Conservation (phyloP, 106 monocot genomes). For the Apostasia shenzhenica region DNA sequence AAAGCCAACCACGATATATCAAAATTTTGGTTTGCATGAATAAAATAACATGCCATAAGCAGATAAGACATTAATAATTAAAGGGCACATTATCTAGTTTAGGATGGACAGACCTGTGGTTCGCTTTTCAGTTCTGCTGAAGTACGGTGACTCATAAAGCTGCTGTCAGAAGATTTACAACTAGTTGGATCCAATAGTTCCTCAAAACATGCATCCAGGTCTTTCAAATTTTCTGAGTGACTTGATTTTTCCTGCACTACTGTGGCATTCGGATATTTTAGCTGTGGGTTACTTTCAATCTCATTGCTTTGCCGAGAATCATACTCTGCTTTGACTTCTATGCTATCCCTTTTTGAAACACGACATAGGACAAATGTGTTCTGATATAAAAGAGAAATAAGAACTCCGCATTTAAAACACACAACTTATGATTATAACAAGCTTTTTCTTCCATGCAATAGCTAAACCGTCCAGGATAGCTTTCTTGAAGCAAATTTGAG, state of each 20-base stretch:
- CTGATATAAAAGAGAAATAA: conserved; percentile 18
- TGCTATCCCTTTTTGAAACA: conserved; percentile 62
- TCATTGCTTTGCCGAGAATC: not conserved
- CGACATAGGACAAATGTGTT: conserved; percentile 78
- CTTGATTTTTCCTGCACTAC: conserved; percentile 8
- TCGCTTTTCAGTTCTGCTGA: conserved; percentile 17
- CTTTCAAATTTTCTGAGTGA: conserved; percentile 14
- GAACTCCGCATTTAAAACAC: too few relatives aligned
- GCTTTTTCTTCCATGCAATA: too few relatives aligned
- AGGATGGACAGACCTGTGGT: conserved; percentile 3
- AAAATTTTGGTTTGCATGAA: too few relatives aligned
- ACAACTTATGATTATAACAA: too few relatives aligned
- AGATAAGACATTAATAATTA: too few relatives aligned
- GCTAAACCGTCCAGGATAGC: too few relatives aligned
- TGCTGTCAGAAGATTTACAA: conserved; percentile 30
- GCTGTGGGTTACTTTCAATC: conserved; percentile 7
- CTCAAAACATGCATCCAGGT: conserved; percentile 38
- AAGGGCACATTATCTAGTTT: too few relatives aligned
- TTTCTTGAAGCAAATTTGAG: too few relatives aligned
- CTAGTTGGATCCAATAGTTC: conserved; percentile 46
- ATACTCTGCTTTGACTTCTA: conserved; percentile 21
- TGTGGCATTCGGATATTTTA: not conserved
- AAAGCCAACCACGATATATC: too few relatives aligned
- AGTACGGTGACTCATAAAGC: conserved; percentile 7
- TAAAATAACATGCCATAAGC: too few relatives aligned